A percentile compares a stretch with the other conserved stretches of the same genome.
These are phyloP conservation scores for Vinca minor DNA, from an alignment of 257 asterid genomes.

Conservation along the genomic window DNA sequence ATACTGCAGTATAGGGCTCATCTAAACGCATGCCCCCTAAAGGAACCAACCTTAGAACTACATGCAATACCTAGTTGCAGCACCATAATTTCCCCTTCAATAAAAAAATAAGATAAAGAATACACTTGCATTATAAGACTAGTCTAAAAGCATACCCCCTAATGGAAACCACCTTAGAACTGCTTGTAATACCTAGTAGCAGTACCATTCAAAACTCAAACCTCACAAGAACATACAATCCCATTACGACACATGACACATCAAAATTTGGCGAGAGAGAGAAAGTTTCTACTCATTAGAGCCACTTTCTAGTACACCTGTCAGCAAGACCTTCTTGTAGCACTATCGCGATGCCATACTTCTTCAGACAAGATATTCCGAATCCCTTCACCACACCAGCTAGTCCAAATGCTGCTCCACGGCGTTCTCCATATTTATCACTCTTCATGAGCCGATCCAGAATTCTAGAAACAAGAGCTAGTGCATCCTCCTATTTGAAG, in stretches of 20 bases:
- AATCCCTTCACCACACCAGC: constrained; percentile 95
- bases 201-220: too few relatives aligned
- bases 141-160: too few relatives aligned
- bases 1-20: neutral
- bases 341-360: constrained; percentile 56
- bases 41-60: too few relatives aligned
- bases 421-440: constrained; percentile 98
- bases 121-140: too few relatives aligned
- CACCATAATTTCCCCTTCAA: too few relatives aligned
- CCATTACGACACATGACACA: neutral
- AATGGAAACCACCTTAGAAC: neutral
- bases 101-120: too few relatives aligned
- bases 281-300: neutral
- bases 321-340: constrained; percentile 70
- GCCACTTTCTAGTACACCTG: constrained; percentile 38
- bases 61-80: too few relatives aligned
- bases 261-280: neutral
- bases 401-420: constrained; percentile 99
- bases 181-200: neutral
- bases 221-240: neutral
- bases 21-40: neutral
- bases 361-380: constrained; percentile 71
- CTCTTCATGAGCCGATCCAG: constrained; percentile 82
- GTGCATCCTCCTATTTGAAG: constrained; percentile 72
- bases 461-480: constrained; percentile 67